Conservation (phyloP, 1,284 basidiomycete species). For the Wallemia hederae region DNA sequence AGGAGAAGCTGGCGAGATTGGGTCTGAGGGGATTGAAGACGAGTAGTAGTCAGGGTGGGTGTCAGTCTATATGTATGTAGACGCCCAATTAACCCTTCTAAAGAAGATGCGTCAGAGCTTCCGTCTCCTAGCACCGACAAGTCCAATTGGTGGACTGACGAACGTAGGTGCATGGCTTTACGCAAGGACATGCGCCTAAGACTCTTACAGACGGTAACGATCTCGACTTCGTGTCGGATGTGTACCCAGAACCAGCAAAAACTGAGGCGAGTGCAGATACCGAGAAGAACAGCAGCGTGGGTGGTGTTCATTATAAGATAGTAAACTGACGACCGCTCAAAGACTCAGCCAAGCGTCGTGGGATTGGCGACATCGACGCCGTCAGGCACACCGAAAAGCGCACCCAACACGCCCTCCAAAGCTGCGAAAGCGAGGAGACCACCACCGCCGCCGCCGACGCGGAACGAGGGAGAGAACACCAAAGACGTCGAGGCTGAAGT, state of each 20-base stretch:
- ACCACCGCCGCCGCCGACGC: neutral
- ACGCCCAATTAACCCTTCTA: too few relatives aligned
- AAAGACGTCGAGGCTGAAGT: too few relatives aligned
- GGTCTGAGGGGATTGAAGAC: slow-evolving; percentile 5
- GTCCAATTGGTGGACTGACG: neutral
- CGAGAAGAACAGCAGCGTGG: neutral
- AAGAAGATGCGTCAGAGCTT: neutral
- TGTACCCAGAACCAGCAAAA: too few relatives aligned
- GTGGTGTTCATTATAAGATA: neutral
- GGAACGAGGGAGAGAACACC: too few relatives aligned
- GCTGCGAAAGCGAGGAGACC: neutral
- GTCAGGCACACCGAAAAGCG: too few relatives aligned
- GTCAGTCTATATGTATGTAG: too few relatives aligned
- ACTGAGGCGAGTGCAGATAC: too few relatives aligned
- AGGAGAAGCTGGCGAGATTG: slow-evolving; percentile 33
- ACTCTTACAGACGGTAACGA: neutral
- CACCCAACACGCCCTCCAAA: too few relatives aligned
- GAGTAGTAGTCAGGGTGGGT: neutral
- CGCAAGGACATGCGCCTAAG: neutral
- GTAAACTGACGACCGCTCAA: too few relatives aligned
- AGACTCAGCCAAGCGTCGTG: too few relatives aligned
- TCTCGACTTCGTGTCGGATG: neutral
- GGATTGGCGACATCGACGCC: too few relatives aligned
- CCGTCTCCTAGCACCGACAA: neutral
- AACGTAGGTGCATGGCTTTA: neutral